Evolutionary conservation across 768 basidiomycete genomes (phyloP).

Genomic region (Gloeostereum incarnatum): DNA sequence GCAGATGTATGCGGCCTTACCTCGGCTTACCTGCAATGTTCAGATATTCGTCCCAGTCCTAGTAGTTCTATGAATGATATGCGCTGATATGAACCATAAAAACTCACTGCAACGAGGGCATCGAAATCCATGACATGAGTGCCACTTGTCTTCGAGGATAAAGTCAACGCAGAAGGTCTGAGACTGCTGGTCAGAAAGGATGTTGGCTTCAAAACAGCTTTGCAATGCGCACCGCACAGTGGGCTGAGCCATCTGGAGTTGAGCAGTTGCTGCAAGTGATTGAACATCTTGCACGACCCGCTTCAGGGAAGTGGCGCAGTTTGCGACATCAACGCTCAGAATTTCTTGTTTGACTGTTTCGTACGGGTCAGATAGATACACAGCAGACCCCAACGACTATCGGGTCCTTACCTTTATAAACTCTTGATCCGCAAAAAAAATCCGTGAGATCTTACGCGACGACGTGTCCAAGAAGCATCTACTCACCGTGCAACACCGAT

Average conservation of each 20-base stretch:
- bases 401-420: conserved; percentile 34
- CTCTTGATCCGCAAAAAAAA: conserved; percentile 15
- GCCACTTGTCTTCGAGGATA: conserved; percentile 39
- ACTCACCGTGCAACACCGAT: conserved; percentile 81
- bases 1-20: neutral
- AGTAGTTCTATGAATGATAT: neutral
- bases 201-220: neutral
- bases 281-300: conserved; percentile 66
- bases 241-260: conserved; percentile 66
- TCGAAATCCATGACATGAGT: conserved; percentile 53
- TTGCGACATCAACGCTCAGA: conserved; percentile 71
- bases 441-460: neutral
- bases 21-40: conserved; percentile 30
- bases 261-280: conserved; percentile 29
- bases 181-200: conserved; percentile 3
- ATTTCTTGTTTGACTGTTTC: conserved; percentile 73
- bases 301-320: conserved; percentile 69
- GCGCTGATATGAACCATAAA: neutral
- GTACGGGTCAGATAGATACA: conserved; percentile 3
- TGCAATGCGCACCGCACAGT: conserved; percentile 41
- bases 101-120: conserved; percentile 49
- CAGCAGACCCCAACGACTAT: neutral
- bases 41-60: conserved; percentile 61
- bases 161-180: conserved; percentile 42
- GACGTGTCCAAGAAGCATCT: neutral